Evolutionary conservation across 169 alveolate species (phyloP).

Genomic region (Eimeria tenella): DNA sequence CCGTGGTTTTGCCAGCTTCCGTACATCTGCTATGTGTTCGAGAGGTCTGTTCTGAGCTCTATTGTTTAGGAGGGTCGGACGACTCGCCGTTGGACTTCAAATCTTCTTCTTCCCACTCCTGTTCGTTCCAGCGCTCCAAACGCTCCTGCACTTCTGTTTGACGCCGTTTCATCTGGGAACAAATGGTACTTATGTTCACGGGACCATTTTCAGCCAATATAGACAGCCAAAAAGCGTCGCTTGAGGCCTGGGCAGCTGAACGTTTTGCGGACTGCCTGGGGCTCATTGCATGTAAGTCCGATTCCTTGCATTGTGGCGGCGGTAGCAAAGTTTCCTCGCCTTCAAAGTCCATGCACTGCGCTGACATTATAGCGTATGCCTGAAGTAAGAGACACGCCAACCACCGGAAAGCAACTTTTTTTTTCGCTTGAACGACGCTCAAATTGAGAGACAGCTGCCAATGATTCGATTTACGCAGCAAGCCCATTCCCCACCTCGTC

Average conservation of each 20-base stretch:
- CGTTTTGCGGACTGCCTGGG: conserved; percentile 23
- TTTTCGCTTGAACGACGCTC: too few relatives aligned
- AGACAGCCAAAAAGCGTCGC: conserved; percentile 59
- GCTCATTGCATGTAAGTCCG: conserved; percentile 17
- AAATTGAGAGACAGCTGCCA: too few relatives aligned
- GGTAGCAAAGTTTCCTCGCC: background rate
- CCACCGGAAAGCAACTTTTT: too few relatives aligned
- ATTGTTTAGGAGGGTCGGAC: too few relatives aligned
- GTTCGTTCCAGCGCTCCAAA: conserved; percentile 38
- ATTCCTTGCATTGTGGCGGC: background rate
- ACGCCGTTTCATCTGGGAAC: conserved; percentile 30
- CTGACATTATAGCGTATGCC: conserved; percentile 69
- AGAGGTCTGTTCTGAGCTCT: too few relatives aligned
- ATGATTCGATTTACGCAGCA: too few relatives aligned
- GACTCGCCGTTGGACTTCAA: too few relatives aligned
- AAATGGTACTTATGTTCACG: background rate
- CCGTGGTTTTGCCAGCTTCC: too few relatives aligned
- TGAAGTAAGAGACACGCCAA: background rate
- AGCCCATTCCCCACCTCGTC: conserved; percentile 29
- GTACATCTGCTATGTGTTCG: too few relatives aligned
- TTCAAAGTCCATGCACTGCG: conserved; percentile 71
- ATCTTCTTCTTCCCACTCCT: conserved; percentile 62
- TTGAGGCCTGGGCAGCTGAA: conserved; percentile 9
- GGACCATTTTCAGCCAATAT: conserved; percentile 58
- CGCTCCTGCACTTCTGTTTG: conserved; percentile 11